A percentile compares a stretch with the other conserved stretches of the same genome.
Evolutionary conservation across 257 asterid species (phyloP).

Genomic region (Gynochthodes officinalis): DNA sequence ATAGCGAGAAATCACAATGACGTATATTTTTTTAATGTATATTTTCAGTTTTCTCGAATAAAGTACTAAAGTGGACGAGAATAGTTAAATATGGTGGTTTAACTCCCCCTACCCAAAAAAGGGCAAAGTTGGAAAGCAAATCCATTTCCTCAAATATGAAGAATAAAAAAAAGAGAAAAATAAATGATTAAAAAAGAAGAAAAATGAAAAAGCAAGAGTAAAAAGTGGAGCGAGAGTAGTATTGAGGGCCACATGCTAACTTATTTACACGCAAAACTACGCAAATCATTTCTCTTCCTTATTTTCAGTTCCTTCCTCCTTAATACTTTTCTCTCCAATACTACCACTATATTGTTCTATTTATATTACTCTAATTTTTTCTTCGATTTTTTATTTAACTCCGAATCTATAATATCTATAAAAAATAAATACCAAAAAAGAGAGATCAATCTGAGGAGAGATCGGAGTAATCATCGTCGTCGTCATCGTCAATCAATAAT

Average conservation of each 20-base stretch:
- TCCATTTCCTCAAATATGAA: not conserved
- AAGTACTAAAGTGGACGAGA: too few relatives aligned
- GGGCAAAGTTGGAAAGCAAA: conserved; percentile 24
- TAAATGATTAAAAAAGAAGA: not conserved
- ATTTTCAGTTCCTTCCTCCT: conserved; percentile 10
- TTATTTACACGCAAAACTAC: conserved; percentile 15
- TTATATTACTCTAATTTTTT: not conserved
- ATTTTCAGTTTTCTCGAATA: too few relatives aligned
- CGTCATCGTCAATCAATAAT: not conserved
- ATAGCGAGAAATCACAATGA: too few relatives aligned
- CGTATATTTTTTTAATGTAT: too few relatives aligned
- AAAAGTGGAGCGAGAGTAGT: conserved; percentile 44
- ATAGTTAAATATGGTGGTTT: too few relatives aligned
- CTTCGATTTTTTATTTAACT: not conserved
- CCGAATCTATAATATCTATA: not conserved
- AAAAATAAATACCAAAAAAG: not conserved
- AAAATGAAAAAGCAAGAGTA: conserved; percentile 20
- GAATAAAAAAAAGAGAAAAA: not conserved
- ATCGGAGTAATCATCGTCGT: not conserved
- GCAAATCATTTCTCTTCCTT: conserved; percentile 23
- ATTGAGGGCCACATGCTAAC: conserved; percentile 34
- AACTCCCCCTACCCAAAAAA: too few relatives aligned
- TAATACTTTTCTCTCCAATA: conserved; percentile 1
- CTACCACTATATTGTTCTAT: not conserved
- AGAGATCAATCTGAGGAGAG: conserved; percentile 6